A percentile compares a stretch with the other conserved stretches of the same genome.
Evolutionary conservation across 371 early-diverging fungal species (phyloP).

Genomic region (Neoconidiobolus thromboides): DNA sequence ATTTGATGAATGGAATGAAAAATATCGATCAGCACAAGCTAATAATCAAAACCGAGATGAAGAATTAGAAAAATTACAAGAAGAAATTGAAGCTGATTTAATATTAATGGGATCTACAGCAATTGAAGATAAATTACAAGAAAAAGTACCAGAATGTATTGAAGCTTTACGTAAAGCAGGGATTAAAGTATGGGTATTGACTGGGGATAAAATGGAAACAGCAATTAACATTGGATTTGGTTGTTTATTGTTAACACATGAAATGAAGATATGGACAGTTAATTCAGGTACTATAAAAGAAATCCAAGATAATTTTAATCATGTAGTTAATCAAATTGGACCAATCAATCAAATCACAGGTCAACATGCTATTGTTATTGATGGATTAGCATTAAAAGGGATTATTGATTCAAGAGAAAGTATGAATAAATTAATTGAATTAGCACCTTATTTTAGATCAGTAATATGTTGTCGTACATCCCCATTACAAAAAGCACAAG

Average conservation of each 20-base stretch:
- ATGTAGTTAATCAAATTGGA: slow-evolving; percentile 11
- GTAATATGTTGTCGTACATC: slow-evolving; percentile 90
- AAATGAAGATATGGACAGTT: slow-evolving; percentile 52
- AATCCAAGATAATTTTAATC: slow-evolving; percentile 17
- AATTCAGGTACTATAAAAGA: slow-evolving; percentile 9
- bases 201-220: slow-evolving; percentile 99
- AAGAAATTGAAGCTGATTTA: slow-evolving; percentile 59
- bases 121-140: slow-evolving; percentile 96
- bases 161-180: slow-evolving; percentile 68
- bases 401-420: slow-evolving; percentile 41
- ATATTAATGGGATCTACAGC: slow-evolving; percentile 85
- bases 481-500: slow-evolving; percentile 93
- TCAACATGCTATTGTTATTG: slow-evolving; percentile 56
- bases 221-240: slow-evolving; percentile 97
- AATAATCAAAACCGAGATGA: slow-evolving; percentile 53
- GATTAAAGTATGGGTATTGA: slow-evolving; percentile 97
- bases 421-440: slow-evolving; percentile 36
- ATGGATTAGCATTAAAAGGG: slow-evolving; percentile 70
- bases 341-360: slow-evolving; percentile 12
- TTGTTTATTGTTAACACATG: slow-evolving; percentile 50
- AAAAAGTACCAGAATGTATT: slow-evolving; percentile 86
- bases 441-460: slow-evolving; percentile 64
- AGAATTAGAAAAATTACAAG: slow-evolving; percentile 45
- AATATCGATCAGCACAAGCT: slow-evolving; percentile 48
- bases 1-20: slow-evolving; percentile 43